Base-by-base conservation (phyloP, 2,329 filamentous ascomycete species). In the Sporothrix inflata region DNA sequence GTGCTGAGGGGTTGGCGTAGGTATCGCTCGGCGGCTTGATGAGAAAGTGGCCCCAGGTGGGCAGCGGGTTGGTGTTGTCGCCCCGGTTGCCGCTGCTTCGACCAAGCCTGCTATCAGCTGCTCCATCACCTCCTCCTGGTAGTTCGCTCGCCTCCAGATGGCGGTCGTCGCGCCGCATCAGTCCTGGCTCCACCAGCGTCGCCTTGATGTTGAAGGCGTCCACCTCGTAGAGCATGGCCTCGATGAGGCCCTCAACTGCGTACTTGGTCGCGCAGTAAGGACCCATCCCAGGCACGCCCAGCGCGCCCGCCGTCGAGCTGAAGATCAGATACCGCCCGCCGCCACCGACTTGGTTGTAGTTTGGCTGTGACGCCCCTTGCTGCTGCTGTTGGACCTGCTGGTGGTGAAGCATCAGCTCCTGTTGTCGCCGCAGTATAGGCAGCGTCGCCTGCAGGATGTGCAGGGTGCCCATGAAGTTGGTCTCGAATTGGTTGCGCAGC, bases 231-330 rank as follows among this genome's bases (percentile, higher is more conserved):
- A 98, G 87, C 92, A 99, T 95, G 19, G 93, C 94, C 81, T 99
- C 96, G 76, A 98, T 94, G 70, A 99, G 84, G 0, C 95, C 96
- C 79, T 99, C 96, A 4, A 97, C 94, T 0, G 96, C 96, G 81
- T 98, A 98, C 80, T 98, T 99, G 19, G 94, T 97, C 1, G 96
- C 96, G 81, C 95, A 98, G 79, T 97, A 98, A 0, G 95, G 95
- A 0, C 95, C 95, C 6, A 98, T 83, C 0, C 96, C 96, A 0
- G 96, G 96, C 0, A 98, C 94, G 1, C 95, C 96, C n/a, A 98
- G 86, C 0, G 95, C 93, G 4, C 96, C 96, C 42, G 92, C 92
- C 0, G 94, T 98, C 9, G 92, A 96, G 79, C 94, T 97, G 83
- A 98, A 98, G 75, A 98, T 97, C 68, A 98, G 85, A 80, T 98